These are phyloP conservation scores for Eucalyptus cladocalyx DNA, from an alignment of 345 rosid genomes.

Conservation along the genomic window DNA sequence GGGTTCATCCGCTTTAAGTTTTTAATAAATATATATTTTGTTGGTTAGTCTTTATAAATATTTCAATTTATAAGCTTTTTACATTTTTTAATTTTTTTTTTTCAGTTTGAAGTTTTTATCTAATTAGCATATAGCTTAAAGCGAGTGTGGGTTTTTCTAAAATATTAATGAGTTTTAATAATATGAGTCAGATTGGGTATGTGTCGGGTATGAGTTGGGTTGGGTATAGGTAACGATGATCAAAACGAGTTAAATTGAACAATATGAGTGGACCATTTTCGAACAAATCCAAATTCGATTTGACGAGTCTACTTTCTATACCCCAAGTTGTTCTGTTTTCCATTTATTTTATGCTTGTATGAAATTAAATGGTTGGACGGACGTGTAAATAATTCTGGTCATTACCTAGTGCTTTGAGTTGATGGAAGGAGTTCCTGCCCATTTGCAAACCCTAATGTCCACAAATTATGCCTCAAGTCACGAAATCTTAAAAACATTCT, in stretches of 20 bases:
- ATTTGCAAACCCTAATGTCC: not conserved
- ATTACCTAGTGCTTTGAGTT: not conserved
- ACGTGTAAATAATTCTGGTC: not conserved
- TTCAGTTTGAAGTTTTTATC: no score
- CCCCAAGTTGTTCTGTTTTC: not conserved
- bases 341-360: not conserved
- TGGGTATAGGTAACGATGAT: fast-evolving
- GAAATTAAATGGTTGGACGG: not conserved
- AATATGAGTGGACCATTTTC: fast-evolving
- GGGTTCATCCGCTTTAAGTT: fast-evolving
- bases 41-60: no score
- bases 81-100: no score
- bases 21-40: no score
- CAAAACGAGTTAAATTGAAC: fast-evolving
- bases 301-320: no score
- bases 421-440: not conserved
- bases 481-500: not conserved
- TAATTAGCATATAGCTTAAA: no score
- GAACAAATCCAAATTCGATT: fast-evolving
- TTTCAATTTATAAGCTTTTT: no score
- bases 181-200: fast-evolving
- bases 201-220: fast-evolving
- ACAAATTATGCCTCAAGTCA: not conserved
- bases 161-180: no score
- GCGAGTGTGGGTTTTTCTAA: fast-evolving